Conservation (phyloP, 192 early-diverging fungal species). For the Pilobolus umbonatus region DNA sequence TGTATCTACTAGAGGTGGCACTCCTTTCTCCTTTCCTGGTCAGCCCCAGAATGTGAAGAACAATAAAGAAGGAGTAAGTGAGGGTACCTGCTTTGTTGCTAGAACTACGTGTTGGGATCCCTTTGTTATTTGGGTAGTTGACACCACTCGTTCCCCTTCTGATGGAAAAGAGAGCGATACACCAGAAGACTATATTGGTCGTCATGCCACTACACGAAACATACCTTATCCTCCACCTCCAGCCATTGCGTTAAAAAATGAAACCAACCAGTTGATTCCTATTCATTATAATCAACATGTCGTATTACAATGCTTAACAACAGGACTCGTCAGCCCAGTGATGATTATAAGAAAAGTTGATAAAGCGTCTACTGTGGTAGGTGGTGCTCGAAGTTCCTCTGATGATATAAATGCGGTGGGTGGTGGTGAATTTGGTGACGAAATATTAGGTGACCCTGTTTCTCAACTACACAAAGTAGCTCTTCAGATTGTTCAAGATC, state of each 20-base stretch:
- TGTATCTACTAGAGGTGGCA: slow-evolving; percentile 41
- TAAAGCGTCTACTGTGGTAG: slow-evolving; percentile 72
- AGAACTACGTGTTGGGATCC: slow-evolving; percentile 81
- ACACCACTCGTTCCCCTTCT: slow-evolving; percentile 51
- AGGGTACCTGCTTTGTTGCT: slow-evolving; percentile 68
- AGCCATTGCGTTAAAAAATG: slow-evolving; percentile 64
- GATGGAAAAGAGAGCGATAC: slow-evolving; percentile 37
- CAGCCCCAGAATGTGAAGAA: slow-evolving; percentile 8
- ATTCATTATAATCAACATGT: slow-evolving; percentile 86
- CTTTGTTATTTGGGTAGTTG: slow-evolving; percentile 80
- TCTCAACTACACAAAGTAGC: slow-evolving; percentile 91
- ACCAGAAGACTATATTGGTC: slow-evolving; percentile 47
- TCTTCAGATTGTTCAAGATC: slow-evolving; percentile 66
- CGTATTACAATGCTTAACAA: slow-evolving; percentile 82
- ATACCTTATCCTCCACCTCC: slow-evolving; percentile 66
- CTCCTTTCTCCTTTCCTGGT: slow-evolving; percentile 25
- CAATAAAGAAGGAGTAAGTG: slow-evolving; percentile 2
- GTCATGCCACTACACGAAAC: slow-evolving; percentile 32
- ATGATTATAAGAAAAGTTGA: slow-evolving; percentile 85
- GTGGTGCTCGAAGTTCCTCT: slow-evolving; percentile 44
- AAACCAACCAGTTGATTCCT: slow-evolving; percentile 54
- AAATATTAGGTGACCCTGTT: slow-evolving; percentile 73
- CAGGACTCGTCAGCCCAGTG: slow-evolving; percentile 75
- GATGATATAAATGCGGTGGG: slow-evolving; percentile 9
- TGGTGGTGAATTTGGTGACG: slow-evolving; percentile 43